Percentiles rank a stretch among this genome's conserved stretches.
These are phyloP conservation scores for Leishmania lainsoni DNA, from an alignment of 208 protist genomes.

Conservation along the genomic window DNA sequence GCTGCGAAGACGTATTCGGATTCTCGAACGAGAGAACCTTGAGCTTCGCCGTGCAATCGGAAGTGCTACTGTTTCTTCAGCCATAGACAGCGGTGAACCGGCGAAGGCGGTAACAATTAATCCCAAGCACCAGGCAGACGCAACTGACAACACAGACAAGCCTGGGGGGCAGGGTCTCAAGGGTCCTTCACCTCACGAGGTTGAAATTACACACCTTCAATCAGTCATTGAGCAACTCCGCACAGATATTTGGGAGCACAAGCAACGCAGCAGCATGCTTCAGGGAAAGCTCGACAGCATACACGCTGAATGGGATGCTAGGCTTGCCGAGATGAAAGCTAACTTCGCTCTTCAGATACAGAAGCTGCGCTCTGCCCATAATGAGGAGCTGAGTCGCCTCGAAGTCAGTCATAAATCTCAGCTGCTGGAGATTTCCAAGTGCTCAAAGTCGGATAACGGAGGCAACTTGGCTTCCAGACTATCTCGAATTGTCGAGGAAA, in stretches of 20 bases:
- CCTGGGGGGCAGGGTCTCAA: neutral
- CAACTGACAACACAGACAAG: neutral
- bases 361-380: slow-evolving; percentile 40
- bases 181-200: neutral
- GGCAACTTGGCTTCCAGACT: slow-evolving; percentile 15
- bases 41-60: slow-evolving; percentile 24
- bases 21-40: slow-evolving; percentile 33
- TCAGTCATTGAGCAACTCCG: slow-evolving; percentile 24
- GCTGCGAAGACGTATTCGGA: slow-evolving; percentile 6
- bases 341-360: slow-evolving; percentile 46
- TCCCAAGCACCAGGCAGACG: neutral
- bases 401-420: slow-evolving; percentile 48
- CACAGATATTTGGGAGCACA: slow-evolving; percentile 34
- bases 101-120: neutral
- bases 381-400: slow-evolving; percentile 49
- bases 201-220: slow-evolving; percentile 23
- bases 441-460: slow-evolving; percentile 5
- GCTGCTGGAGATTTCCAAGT: slow-evolving; percentile 29
- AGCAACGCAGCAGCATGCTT: slow-evolving; percentile 28
- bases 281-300: slow-evolving; percentile 34
- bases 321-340: slow-evolving; percentile 30
- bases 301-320: slow-evolving; percentile 46
- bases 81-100: neutral
- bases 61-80: neutral
- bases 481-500: slow-evolving; percentile 23